Base-by-base conservation (phyloP, 2,329 filamentous ascomycete species). In the Anisogramma anomala region DNA sequence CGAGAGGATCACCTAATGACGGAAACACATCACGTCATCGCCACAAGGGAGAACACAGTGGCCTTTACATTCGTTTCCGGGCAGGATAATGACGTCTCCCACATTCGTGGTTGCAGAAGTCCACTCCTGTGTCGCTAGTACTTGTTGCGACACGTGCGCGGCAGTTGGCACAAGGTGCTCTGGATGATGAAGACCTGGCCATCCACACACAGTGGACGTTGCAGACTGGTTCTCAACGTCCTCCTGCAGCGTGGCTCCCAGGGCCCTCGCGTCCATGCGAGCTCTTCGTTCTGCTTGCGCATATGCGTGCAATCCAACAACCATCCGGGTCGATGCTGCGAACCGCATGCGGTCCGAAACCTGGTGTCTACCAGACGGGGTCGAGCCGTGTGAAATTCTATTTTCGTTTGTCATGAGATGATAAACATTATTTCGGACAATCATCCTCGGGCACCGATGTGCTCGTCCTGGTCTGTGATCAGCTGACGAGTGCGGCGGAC, bases 291-390 rank as follows among this genome's bases (percentile, higher is more conserved):
- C 43, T 48, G 42, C 50, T 50, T 47, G 54, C 53, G 50, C 43
- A 49, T 48, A 51, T 53, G 50, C 52, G 48, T 47, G 48, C 55
- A 47, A 42, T n/a, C 25, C 33, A 39, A 30, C 46, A 41, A 39
- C 60, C 62, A 59, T 60, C 58, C 63, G 66, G 68, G 68, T 67
- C 68, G 68, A 71, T 72, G 65, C 68, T 71, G 61, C 68, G 66
- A 53, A 66, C 67, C 62, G 9, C 65, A 52, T 62, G 60, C 57
- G 58, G 58, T 49, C 47, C 45, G 30, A 28, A 22, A 40, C 11
- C n/a, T 22, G 17, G 18, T n/a, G 17, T 9, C 11, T 17, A 23
- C 9, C 8, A n/a, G 9, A 14, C 14, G 8, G n/a, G 26, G 41
- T 36, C 31, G 33, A 40, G 49, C 49, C 48, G 47, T 53, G 50